Conservation (phyloP, 257 asterid species). For the Solanum gracilifrons region DNA sequence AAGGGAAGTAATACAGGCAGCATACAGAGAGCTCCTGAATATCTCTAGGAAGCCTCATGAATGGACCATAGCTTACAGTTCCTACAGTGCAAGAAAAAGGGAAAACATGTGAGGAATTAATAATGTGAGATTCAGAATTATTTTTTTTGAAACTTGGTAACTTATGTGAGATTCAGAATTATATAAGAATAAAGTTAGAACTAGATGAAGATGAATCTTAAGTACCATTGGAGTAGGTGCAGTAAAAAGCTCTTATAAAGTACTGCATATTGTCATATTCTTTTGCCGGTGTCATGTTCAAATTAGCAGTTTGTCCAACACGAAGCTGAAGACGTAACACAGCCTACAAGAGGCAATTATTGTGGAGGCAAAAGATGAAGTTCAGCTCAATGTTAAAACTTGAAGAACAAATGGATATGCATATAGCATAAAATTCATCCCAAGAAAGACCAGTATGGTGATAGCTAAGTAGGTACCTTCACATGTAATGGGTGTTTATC, state of each 20-base stretch:
- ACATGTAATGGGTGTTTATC: conserved; percentile 45
- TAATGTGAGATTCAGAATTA: conserved; percentile 2
- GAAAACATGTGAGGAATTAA: background rate
- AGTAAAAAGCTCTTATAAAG: conserved; percentile 30
- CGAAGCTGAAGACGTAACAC: conserved; percentile 58
- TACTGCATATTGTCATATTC: conserved; percentile 57
- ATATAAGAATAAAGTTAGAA: conserved; percentile 4
- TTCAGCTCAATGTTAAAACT: background rate
- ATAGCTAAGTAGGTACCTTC: conserved; percentile 45
- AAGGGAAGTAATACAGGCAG: conserved; percentile 69
- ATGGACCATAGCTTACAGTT: conserved; percentile 56
- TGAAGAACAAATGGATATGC: background rate
- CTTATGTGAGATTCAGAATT: conserved; percentile 1
- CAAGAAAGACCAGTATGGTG: background rate
- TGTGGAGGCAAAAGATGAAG: background rate
- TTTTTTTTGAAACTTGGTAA: too few relatives aligned
- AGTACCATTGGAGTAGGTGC: conserved; percentile 38
- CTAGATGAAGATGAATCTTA: conserved; percentile 2
- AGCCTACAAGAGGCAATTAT: conserved; percentile 46
- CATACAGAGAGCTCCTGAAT: conserved; percentile 74
- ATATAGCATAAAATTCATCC: background rate
- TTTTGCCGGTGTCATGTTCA: conserved; percentile 29
- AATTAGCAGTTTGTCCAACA: conserved; percentile 47
- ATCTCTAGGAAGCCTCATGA: conserved; percentile 59
- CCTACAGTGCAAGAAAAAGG: conserved; percentile 11